These are phyloP conservation scores for Neoscytalidium dimidiatum DNA, from an alignment of 2,329 filamentous ascomycete species.

Conservation along the genomic window DNA sequence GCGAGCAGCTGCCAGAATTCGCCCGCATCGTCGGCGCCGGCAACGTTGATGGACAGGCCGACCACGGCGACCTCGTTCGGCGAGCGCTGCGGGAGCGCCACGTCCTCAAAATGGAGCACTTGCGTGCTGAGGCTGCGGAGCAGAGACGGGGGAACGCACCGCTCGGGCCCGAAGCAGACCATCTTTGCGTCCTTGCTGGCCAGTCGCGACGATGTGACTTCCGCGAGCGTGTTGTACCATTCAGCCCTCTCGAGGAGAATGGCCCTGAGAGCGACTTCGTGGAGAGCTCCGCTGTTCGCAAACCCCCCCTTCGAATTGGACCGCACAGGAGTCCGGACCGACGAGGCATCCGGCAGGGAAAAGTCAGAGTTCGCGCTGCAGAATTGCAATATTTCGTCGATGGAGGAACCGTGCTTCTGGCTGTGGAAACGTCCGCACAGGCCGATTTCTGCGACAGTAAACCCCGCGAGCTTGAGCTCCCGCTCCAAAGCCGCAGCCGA, in stretches of 20 bases:
- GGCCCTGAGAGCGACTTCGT: background rate
- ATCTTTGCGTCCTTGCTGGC: background rate
- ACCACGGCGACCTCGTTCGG: background rate
- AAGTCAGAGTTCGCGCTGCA: background rate
- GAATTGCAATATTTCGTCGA: background rate
- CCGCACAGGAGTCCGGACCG: background rate
- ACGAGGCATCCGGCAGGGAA: background rate
- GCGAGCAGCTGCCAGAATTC: background rate
- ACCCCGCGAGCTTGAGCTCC: background rate
- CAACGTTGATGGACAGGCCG: background rate
- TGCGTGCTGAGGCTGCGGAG: background rate
- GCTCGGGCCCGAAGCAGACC: background rate
- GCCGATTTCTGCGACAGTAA: background rate
- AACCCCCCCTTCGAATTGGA: background rate
- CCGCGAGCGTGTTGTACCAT: background rate
- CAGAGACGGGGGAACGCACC: background rate
- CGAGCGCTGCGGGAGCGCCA: background rate
- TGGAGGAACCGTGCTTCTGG: background rate
- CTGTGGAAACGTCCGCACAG: background rate
- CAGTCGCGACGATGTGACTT: background rate
- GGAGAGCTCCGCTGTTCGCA: background rate
- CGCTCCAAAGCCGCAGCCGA: background rate
- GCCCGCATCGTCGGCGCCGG: background rate
- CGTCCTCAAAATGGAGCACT: background rate
- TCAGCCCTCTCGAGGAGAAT: background rate